Percentiles rank a stretch among this genome's conserved stretches.
Conservation (phyloP, 1,284 basidiomycete genomes). For the Vanrija pseudolonga region DNA sequence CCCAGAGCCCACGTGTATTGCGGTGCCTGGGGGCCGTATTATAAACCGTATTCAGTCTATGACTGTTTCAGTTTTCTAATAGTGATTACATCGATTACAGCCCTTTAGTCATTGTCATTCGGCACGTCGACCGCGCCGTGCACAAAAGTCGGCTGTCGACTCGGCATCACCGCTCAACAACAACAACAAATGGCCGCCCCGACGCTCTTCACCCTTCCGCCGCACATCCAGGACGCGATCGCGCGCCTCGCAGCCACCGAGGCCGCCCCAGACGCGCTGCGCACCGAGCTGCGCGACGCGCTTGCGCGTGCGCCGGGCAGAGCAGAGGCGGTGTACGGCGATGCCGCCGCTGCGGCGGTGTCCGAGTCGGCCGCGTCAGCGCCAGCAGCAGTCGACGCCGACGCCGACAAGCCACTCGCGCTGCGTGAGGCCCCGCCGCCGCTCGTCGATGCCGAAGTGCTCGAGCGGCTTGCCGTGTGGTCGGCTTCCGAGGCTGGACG, state of each 20-base stretch:
- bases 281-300: conserved; percentile 3
- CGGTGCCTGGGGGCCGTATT: too few relatives aligned
- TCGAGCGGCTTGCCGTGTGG: conserved; percentile 21
- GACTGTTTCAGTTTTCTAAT: too few relatives aligned
- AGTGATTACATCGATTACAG: too few relatives aligned
- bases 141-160: too few relatives aligned
- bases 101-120: too few relatives aligned
- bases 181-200: conserved; percentile 9
- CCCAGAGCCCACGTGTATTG: too few relatives aligned
- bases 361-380: conserved; percentile 5
- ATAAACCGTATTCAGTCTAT: too few relatives aligned
- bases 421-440: conserved; percentile 1
- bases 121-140: too few relatives aligned
- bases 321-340: background rate
- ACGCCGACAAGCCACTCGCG: background rate
- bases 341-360: background rate
- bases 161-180: too few relatives aligned
- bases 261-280: conserved; percentile 19
- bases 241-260: conserved; percentile 15
- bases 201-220: conserved; percentile 33
- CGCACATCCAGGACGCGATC: conserved; percentile 32
- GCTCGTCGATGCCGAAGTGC: conserved; percentile 27
- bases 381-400: background rate
- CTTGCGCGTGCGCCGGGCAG: background rate
- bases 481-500: background rate